Conservation (phyloP, 2,329 filamentous ascomycete genomes). For the Talaromyces atroroseus region DNA sequence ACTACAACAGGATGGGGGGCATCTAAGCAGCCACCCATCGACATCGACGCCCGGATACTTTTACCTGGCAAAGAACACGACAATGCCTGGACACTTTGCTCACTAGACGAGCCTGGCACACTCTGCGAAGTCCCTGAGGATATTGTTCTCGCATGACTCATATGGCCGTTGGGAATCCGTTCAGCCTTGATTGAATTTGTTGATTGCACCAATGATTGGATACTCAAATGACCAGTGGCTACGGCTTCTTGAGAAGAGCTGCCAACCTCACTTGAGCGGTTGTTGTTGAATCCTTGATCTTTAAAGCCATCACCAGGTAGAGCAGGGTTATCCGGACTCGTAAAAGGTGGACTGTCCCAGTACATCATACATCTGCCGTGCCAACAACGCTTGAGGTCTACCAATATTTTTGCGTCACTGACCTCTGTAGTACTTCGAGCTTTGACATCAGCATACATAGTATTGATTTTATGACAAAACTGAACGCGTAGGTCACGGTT, state of each 20-base stretch:
- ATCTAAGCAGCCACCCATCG: constrained; percentile 27
- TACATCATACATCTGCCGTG: constrained; percentile 81
- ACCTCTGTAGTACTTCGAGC: constrained; percentile 48
- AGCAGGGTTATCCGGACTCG: constrained; percentile 62
- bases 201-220: neutral
- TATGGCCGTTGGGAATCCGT: neutral
- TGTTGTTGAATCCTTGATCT: constrained; percentile 46
- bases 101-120: constrained; percentile 26
- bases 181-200: neutral
- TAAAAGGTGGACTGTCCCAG: constrained; percentile 72
- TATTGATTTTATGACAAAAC: constrained; percentile 78
- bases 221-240: constrained; percentile 9
- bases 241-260: constrained; percentile 16
- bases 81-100: constrained; percentile 51
- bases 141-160: constrained; percentile 7
- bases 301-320: constrained; percentile 68
- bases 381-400: constrained; percentile 97
- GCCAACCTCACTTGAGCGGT: constrained; percentile 33
- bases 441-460: constrained; percentile 49
- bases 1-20: constrained; percentile 40
- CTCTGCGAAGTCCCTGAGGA: constrained; percentile 13
- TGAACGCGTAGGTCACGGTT: constrained; percentile 66
- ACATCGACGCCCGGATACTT: constrained; percentile 23
- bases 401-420: constrained; percentile 76
- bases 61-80: constrained; percentile 56